Conservation (phyloP, 1,284 basidiomycete genomes). For the Malassezia brasiliensis region DNA sequence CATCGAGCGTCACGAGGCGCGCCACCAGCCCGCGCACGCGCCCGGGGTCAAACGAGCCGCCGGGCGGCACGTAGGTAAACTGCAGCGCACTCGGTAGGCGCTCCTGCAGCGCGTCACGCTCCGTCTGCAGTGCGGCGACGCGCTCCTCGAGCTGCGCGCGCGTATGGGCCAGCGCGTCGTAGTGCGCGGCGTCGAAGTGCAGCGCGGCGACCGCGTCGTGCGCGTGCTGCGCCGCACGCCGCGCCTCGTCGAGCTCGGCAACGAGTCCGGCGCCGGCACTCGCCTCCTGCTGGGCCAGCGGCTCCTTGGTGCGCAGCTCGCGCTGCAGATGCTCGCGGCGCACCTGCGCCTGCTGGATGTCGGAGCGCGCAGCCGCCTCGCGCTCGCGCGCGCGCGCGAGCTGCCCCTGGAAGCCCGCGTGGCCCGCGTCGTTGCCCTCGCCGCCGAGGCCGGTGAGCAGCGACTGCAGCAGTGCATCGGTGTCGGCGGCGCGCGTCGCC, state of each 20-base stretch:
- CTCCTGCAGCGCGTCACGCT: conserved; percentile 63
- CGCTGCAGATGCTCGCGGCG: conserved; percentile 70
- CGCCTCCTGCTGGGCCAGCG: conserved; percentile 71
- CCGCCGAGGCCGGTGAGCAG: conserved; percentile 80
- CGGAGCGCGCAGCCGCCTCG: conserved; percentile 66
- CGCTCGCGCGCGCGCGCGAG: conserved; percentile 75
- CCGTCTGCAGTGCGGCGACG: conserved; percentile 59
- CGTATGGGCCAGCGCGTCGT: conserved; percentile 58
- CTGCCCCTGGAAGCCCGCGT: conserved; percentile 89
- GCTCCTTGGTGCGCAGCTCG: conserved; percentile 69
- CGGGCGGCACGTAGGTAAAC: conserved; percentile 72
- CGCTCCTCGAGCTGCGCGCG: conserved; percentile 57
- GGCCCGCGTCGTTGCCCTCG: conserved; percentile 54
- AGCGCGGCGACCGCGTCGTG: conserved; percentile 49
- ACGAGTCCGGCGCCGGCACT: conserved; percentile 67
- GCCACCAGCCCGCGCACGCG: conserved; percentile 68
- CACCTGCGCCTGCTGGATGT: conserved; percentile 72
- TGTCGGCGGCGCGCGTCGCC: conserved; percentile 60
- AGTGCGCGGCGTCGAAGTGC: conserved; percentile 72
- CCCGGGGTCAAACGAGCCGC: conserved; percentile 69
- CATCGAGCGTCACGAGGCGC: conserved; percentile 65
- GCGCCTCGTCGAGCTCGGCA: conserved; percentile 52
- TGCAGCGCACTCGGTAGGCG: conserved; percentile 61
- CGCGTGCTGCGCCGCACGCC: conserved; percentile 55
- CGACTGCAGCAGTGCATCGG: conserved; percentile 90